phyloP scores from a whole-genome alignment of 1,284 basidiomycete genomes.

The Kwoniella shivajii region DNA sequence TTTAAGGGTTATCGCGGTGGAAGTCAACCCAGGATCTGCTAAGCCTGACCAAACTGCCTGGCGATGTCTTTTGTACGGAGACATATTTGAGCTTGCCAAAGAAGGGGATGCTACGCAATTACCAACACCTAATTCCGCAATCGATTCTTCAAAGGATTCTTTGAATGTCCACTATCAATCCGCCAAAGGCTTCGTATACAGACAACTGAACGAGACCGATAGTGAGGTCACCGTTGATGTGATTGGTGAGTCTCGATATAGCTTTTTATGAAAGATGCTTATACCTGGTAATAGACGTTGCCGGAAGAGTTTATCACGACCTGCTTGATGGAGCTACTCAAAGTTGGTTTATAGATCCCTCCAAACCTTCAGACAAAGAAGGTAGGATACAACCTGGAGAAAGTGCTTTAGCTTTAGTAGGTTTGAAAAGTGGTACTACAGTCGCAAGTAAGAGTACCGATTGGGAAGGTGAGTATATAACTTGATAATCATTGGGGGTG shows the following conservation, averaged over 20 bases:
- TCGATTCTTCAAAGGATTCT: constrained; percentile 4
- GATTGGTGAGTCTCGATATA: constrained; percentile 29
- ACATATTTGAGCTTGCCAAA: constrained; percentile 38
- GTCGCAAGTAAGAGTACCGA: constrained; percentile 17
- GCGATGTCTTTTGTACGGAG: constrained; percentile 43
- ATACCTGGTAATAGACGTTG: constrained; percentile 32
- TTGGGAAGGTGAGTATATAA: constrained; percentile 33
- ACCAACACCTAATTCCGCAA: neutral
- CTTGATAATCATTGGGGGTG: neutral
- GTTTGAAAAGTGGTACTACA: constrained; percentile 20
- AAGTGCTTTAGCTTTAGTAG: constrained; percentile 20
- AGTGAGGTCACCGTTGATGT: constrained; percentile 40
- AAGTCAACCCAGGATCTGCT: constrained; percentile 13
- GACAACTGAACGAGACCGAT: constrained; percentile 31
- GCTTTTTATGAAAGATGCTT: neutral
- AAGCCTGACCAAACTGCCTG: constrained; percentile 16
- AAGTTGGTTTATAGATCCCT: constrained; percentile 24
- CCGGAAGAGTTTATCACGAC: constrained; percentile 44
- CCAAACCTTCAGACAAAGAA: constrained; percentile 4
- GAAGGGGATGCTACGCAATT: neutral
- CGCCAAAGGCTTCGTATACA: constrained; percentile 32
- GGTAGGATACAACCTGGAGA: constrained; percentile 20
- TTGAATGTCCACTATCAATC: constrained; percentile 19
- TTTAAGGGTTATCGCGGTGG: constrained; percentile 33
- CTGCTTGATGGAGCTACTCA: constrained; percentile 32